phyloP scores from a whole-genome alignment of 345 rosid genomes.

The Sisymbrium irio region DNA sequence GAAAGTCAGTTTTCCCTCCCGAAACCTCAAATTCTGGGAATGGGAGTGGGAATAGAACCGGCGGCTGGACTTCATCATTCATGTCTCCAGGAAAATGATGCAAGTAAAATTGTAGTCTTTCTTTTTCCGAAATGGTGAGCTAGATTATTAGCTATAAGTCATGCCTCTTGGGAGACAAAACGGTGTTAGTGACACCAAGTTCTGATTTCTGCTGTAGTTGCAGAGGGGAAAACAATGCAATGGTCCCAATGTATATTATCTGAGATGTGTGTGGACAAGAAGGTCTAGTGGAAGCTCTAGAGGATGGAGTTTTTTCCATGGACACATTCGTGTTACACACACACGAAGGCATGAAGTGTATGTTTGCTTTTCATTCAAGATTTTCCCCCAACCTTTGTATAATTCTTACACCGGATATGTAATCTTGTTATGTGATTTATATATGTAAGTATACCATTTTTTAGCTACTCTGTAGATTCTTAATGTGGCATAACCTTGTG shows the following conservation, averaged over 20 bases:
- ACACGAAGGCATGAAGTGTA: conserved; percentile 23
- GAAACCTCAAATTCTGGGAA: conserved; percentile 59
- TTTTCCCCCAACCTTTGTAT: conserved; percentile 24
- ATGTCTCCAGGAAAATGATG: conserved; percentile 63
- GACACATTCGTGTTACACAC: conserved; percentile 9
- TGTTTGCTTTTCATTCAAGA: conserved; percentile 25
- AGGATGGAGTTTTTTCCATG: conserved; percentile 12
- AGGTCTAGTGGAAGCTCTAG: conserved; percentile 10
- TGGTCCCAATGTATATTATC: conserved; percentile 7
- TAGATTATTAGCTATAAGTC: conserved; percentile 24
- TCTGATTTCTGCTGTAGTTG: conserved; percentile 32
- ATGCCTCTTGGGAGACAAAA: conserved; percentile 17
- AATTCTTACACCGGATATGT: conserved; percentile 20
- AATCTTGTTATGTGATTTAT: conserved; percentile 6
- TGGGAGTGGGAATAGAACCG: conserved; percentile 50
- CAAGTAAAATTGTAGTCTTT: background rate
- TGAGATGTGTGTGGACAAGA: conserved; percentile 29
- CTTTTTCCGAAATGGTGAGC: conserved; percentile 17
- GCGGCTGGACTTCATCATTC: conserved; percentile 78
- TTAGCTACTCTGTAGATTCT: background rate
- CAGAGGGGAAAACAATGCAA: conserved; percentile 21
- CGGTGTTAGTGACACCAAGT: conserved; percentile 32
- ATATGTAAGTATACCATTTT: background rate
- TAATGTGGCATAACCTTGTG: background rate
- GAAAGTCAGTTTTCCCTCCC: conserved; percentile 47